These are phyloP conservation scores for Massariosphaeria phaeospora DNA, from an alignment of 495 filamentous ascomycete species.

Conservation along the genomic window DNA sequence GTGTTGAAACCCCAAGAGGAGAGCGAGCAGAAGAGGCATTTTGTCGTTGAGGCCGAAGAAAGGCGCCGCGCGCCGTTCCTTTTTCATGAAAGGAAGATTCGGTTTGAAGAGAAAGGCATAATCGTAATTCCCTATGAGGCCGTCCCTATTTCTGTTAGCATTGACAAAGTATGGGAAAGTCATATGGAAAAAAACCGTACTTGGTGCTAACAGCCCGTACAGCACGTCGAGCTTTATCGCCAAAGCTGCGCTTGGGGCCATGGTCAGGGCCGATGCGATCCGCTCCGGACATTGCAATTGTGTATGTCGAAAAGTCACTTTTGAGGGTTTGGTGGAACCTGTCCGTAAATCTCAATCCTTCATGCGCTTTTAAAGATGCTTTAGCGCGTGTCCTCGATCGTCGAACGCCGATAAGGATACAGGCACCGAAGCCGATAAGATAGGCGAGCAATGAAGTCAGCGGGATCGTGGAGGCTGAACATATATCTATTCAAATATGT, in stretches of 20 bases:
- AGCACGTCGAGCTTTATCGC: constrained; percentile 27
- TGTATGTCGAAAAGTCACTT: constrained; percentile 20
- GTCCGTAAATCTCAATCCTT: constrained; percentile 16
- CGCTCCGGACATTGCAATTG: constrained; percentile 33
- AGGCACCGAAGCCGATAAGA: constrained; percentile 2
- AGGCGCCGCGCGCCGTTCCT: constrained; percentile 57
- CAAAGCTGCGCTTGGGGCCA: constrained; percentile 26
- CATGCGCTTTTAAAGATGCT: constrained; percentile 9
- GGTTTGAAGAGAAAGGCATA: constrained; percentile 75
- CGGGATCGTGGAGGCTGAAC: no score
- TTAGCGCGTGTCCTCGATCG: constrained; percentile 1
- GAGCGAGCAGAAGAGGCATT: constrained; percentile 73
- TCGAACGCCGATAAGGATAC: constrained; percentile 8
- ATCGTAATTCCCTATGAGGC: constrained; percentile 79
- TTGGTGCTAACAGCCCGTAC: constrained; percentile 36
- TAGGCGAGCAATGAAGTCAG: neutral
- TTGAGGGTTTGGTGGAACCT: constrained; percentile 36
- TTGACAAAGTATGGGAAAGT: neutral
- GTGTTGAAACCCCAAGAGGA: constrained; percentile 70
- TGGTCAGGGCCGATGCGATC: constrained; percentile 35
- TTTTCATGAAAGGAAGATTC: constrained; percentile 77
- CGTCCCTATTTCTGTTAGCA: constrained; percentile 48
- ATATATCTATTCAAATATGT: constrained; percentile 9
- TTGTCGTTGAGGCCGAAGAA: constrained; percentile 85
- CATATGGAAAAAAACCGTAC: constrained; percentile 15